These are phyloP conservation scores for Atalantia buxifolia DNA, from an alignment of 345 rosid genomes.

Conservation along the genomic window DNA sequence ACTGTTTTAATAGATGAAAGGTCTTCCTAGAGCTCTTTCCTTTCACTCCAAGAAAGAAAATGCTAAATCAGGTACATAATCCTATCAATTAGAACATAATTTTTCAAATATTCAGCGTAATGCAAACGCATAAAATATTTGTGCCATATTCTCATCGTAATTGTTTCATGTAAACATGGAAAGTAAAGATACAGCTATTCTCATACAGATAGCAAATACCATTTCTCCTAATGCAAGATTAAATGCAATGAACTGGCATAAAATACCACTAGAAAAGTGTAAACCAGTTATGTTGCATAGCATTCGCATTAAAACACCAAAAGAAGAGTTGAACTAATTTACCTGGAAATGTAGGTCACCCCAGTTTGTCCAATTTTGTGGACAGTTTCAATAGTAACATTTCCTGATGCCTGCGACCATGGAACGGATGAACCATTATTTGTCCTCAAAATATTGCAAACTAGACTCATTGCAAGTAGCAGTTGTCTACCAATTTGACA, in stretches of 20 bases:
- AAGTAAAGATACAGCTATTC: background rate
- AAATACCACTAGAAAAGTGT: background rate
- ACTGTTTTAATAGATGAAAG: background rate
- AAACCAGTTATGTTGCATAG: background rate
- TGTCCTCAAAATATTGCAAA: background rate
- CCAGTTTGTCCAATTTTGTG: constrained; percentile 93
- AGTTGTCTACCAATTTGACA: background rate
- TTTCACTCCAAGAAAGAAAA: background rate
- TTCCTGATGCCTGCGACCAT: constrained; percentile 80
- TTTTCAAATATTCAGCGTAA: background rate
- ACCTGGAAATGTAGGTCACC: constrained; percentile 93
- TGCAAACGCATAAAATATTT: background rate
- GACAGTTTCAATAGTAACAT: constrained; percentile 85
- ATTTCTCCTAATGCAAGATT: background rate
- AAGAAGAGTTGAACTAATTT: constrained; percentile 12
- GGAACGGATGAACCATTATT: constrained; percentile 8
- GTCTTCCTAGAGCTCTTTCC: background rate
- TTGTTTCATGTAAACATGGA: background rate
- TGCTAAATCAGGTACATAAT: background rate
- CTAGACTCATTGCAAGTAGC: background rate
- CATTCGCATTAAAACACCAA: background rate
- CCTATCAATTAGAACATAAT: background rate
- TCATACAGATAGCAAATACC: background rate
- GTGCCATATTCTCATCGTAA: background rate
- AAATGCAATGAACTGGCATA: background rate